phyloP scores from a whole-genome alignment of 2,329 filamentous ascomycete species.

The Diplodia corticola region DNA sequence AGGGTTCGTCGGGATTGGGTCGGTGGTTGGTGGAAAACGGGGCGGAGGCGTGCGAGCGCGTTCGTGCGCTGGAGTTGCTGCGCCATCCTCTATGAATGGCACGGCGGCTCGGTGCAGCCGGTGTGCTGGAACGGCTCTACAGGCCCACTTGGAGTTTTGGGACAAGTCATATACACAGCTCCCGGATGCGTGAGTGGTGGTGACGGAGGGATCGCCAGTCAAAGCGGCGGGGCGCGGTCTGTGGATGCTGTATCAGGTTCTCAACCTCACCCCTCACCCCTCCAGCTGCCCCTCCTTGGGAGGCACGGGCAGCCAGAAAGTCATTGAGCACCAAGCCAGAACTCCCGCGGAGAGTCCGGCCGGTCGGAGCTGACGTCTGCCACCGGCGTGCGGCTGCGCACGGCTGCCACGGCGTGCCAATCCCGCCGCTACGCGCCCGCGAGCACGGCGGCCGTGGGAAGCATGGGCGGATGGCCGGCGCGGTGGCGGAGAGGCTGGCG shows the following conservation, averaged over 20 bases:
- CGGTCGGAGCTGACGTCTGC: background rate
- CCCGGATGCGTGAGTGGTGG: conserved; percentile 21
- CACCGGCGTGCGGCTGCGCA: conserved; percentile 7
- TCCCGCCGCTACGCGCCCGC: conserved; percentile 7
- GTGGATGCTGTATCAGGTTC: conserved; percentile 21
- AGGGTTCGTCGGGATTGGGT: background rate
- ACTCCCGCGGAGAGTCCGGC: conserved; percentile 11
- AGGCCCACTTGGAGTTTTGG: conserved; percentile 16
- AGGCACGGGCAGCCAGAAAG: conserved; percentile 21
- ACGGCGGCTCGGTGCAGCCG: conserved; percentile 18
- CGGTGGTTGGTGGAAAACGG: conserved; percentile 14
- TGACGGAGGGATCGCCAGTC: conserved; percentile 22
- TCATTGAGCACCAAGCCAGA: conserved; percentile 4
- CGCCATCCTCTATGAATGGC: conserved; percentile 13
- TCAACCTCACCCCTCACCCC: conserved; percentile 17
- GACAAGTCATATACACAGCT: conserved; percentile 20
- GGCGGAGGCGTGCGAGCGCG: conserved; percentile 5
- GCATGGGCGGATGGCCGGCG: background rate
- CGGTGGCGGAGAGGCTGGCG: conserved; percentile 13
- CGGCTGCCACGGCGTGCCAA: conserved; percentile 9
- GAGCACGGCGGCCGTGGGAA: conserved; percentile 1
- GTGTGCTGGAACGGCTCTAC: conserved; percentile 17
- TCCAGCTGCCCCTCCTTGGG: conserved; percentile 11
- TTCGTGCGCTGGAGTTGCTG: conserved; percentile 14
- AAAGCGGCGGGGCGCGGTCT: conserved; percentile 16